A percentile compares a stretch with the other conserved stretches of the same genome.
Conservation (phyloP, 208 protist genomes). For the Crithidia bombi region DNA sequence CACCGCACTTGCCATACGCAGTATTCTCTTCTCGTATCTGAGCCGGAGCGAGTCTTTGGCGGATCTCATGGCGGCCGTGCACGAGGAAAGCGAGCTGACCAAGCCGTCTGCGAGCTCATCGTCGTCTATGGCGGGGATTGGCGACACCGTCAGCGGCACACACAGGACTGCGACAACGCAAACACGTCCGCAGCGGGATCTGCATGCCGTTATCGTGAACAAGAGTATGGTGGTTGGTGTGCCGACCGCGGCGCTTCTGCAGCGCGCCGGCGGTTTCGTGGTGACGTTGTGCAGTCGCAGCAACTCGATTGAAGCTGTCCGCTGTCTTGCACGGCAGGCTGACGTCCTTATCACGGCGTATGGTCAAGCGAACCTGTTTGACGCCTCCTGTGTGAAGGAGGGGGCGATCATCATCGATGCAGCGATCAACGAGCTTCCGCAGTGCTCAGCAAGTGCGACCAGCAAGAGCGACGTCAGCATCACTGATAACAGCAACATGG, state of each 20-base stretch:
- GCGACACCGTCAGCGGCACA: too few relatives aligned
- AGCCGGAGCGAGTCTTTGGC: slow-evolving; percentile 25
- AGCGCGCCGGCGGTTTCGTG: slow-evolving; percentile 78
- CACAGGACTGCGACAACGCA: too few relatives aligned
- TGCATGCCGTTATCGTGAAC: slow-evolving; percentile 94
- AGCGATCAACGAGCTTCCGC: slow-evolving; percentile 90
- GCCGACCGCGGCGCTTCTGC: slow-evolving; percentile 89
- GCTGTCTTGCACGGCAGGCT: slow-evolving; percentile 49
- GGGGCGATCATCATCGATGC: slow-evolving; percentile 97
- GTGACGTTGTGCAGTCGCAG: slow-evolving; percentile 93
- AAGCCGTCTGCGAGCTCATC: neutral
- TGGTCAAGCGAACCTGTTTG: slow-evolving; percentile 86
- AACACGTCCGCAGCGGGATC: slow-evolving; percentile 15
- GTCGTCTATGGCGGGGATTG: too few relatives aligned
- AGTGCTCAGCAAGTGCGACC: neutral
- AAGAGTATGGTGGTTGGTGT: slow-evolving; percentile 94
- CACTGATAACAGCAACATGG: neutral
- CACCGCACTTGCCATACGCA: slow-evolving; percentile 63
- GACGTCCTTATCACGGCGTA: slow-evolving; percentile 95
- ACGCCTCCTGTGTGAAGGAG: slow-evolving; percentile 76
- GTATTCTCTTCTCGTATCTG: slow-evolving; percentile 65
- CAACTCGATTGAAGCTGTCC: slow-evolving; percentile 71
- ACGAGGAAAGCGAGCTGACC: neutral
- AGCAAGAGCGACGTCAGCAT: neutral
- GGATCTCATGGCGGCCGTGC: neutral